Evolutionary conservation across 1,284 basidiomycete species (phyloP), one percentile per base, ranked within the genome.

Genomic region (Pascua guehoae): DNA sequence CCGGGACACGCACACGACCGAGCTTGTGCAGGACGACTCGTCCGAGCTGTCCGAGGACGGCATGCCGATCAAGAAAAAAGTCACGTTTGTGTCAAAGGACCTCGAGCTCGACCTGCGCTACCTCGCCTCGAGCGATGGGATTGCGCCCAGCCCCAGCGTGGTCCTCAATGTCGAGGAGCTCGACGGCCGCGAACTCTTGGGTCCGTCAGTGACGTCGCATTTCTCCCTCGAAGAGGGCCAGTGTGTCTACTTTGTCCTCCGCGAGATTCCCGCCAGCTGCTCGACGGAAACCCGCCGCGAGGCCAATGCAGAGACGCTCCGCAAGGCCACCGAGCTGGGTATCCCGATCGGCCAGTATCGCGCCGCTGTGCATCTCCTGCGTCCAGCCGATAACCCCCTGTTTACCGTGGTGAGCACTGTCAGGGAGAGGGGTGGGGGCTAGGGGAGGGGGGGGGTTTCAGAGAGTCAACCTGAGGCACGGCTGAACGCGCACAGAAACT

Each of bases 201-300:
- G 76, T 11, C 60, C 61, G 1, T 62, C 74, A 1, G 57, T 68
- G 24, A 66, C 65, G 5, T 54, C 69, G 38, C 68, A 76, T 1
- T 78, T 94, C 52, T 77, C 79, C 15, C 80, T 96, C 15, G 72
- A 77, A 32, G 92, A 95, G 73, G 91, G 92, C 0, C 91, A 96
- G 74, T 81, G 81, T 12, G 85, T 95, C 18, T 89, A 88, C 9
- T 95, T 95, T 67, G 81, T 95, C 14, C 74, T 95, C 64, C 81
- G 91, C 47, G 85, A 79, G 66, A 55, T 64, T 38, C 61, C 67
- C 48, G 64, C 17, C 56, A 56, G 48, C 54, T 48, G 51, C 24
- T 16, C 32, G n/a, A 41, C 16, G 49, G 41, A 18, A 36, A 47
- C 39, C 24, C 24, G 42, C 12, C 41, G 41, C 36, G 46, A 45